phyloP scores from a whole-genome alignment of 345 rosid species.

The Ricinus communis region DNA sequence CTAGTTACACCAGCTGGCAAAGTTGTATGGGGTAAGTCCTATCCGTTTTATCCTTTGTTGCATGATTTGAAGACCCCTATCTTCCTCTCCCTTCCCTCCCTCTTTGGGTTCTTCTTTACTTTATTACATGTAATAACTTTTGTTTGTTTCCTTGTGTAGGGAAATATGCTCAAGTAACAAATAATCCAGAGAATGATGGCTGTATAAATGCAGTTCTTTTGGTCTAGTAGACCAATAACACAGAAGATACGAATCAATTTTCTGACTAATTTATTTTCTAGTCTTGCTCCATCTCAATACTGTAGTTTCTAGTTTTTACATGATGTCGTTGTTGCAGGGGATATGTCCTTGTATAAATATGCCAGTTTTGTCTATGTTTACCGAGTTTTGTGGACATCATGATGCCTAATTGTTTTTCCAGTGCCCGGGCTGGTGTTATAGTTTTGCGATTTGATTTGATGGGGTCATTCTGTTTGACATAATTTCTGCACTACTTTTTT shows the following conservation, averaged over 20 bases:
- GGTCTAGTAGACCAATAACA: slow-evolving; percentile 39
- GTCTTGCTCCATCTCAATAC: too few relatives aligned
- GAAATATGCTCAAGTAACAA: slow-evolving; percentile 93
- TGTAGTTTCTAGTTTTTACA: not conserved
- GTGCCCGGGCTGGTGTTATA: not conserved
- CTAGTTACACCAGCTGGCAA: slow-evolving; percentile 89
- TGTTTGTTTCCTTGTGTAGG: slow-evolving; percentile 47
- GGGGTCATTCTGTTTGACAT: not conserved
- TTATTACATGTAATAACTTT: not conserved
- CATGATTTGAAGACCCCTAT: not conserved
- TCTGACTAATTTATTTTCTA: not conserved
- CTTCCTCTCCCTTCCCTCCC: not conserved
- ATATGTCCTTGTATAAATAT: not conserved
- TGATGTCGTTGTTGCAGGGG: not conserved
- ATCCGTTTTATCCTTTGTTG: not conserved
- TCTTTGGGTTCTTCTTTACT: not conserved
- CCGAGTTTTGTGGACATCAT: not conserved
- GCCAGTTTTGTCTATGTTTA: not conserved
- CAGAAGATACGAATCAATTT: not conserved
- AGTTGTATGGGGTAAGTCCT: slow-evolving; percentile 85
- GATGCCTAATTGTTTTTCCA: not conserved
- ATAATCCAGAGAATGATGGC: slow-evolving; percentile 91
- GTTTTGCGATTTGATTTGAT: not conserved
- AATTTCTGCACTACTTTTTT: too few relatives aligned
- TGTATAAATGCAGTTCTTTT: slow-evolving; percentile 85